A percentile compares a stretch with the other conserved stretches of the same genome.
phyloP scores from a whole-genome alignment of 2,329 filamentous ascomycete species.

The Apiospora phragmitis region DNA sequence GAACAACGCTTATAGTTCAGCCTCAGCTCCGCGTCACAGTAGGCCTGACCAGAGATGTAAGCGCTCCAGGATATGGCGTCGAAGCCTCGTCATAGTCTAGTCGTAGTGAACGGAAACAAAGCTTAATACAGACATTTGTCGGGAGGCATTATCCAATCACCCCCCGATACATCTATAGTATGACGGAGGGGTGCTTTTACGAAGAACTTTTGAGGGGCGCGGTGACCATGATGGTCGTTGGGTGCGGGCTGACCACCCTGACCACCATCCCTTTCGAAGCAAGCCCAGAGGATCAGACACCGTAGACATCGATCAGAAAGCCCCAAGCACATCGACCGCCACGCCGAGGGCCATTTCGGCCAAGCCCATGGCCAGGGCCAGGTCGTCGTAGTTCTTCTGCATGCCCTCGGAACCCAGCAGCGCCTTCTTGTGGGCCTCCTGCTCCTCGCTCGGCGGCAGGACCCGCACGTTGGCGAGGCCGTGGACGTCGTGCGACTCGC shows the following conservation, averaged over 20 bases:
- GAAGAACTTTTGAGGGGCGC: too few species aligned
- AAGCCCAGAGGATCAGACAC: neutral
- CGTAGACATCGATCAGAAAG: neutral
- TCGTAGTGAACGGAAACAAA: neutral
- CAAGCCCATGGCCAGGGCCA: neutral
- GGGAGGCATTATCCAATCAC: too few species aligned
- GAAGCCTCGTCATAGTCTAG: neutral
- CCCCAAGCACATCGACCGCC: neutral
- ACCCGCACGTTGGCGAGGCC: neutral
- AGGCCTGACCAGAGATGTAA: neutral
- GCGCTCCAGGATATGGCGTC: neutral
- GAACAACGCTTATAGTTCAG: neutral
- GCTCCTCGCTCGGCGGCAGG: constrained; percentile 11
- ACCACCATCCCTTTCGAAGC: neutral
- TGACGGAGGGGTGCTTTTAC: neutral
- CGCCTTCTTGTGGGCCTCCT: constrained; percentile 6
- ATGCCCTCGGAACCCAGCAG: constrained; percentile 1
- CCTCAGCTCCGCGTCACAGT: neutral
- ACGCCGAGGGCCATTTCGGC: neutral
- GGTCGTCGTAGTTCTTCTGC: constrained; percentile 11
- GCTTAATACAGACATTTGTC: neutral
- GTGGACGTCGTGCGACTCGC: constrained; percentile 6
- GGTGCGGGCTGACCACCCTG: too few species aligned
- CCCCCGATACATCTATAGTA: neutral
- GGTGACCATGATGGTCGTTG: too few species aligned